These are phyloP conservation scores for Medicago arabica DNA, from an alignment of 306 rosid species.

Conservation along the genomic window DNA sequence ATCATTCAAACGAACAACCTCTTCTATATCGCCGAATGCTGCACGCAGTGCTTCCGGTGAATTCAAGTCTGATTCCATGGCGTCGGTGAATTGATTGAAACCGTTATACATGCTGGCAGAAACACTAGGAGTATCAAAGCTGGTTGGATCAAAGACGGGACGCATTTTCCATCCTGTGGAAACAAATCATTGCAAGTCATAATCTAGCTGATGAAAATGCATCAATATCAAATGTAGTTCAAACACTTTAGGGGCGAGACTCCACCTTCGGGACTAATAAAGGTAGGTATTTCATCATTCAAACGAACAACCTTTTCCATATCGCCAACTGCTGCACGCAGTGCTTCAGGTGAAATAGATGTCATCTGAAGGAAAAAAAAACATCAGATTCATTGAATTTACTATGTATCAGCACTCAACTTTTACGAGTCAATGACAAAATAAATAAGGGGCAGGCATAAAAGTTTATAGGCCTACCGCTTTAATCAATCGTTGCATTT, in stretches of 20 bases:
- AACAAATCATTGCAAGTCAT: conserved; percentile 3
- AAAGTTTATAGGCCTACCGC: conserved; percentile 42
- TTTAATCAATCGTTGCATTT: conserved; percentile 39
- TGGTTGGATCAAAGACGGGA: conserved; percentile 2
- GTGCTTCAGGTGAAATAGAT: conserved; percentile 28
- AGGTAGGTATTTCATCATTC: conserved; percentile 29
- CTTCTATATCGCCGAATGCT: conserved; percentile 30
- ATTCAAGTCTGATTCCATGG: conserved; percentile 11
- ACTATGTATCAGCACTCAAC: neutral
- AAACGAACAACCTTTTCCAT: conserved; percentile 21
- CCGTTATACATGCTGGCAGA: neutral
- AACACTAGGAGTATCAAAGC: conserved; percentile 20
- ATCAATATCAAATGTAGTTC: conserved; percentile 13
- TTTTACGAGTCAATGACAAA: conserved; percentile 5
- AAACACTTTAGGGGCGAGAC: neutral
- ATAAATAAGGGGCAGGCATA: conserved; percentile 7
- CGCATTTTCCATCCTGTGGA: conserved; percentile 27
- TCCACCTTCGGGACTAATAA: neutral
- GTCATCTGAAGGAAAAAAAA: conserved; percentile 48
- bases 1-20: conserved; percentile 34
- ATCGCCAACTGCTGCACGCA: conserved; percentile 28
- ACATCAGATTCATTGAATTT: conserved; percentile 19
- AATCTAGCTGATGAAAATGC: conserved; percentile 14
- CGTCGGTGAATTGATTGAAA: conserved; percentile 13
- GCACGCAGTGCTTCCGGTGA: conserved; percentile 39